These are phyloP conservation scores for Polymyxa betae DNA, from an alignment of 208 protist species.

Conservation along the genomic window DNA sequence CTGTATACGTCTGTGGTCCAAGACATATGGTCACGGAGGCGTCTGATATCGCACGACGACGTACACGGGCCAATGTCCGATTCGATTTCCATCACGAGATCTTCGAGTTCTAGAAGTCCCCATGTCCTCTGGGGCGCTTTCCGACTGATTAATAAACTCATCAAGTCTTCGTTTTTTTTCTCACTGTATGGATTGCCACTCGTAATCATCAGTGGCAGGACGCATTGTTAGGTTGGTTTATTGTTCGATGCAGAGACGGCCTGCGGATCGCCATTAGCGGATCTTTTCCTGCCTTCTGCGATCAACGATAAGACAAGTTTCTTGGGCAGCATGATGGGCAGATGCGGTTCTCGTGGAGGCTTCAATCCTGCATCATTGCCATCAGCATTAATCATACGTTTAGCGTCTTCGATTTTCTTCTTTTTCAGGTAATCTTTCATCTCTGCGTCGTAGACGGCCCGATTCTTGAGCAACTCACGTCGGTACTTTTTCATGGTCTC, in stretches of 20 bases:
- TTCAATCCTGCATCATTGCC: neutral
- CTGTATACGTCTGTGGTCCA: slow-evolving; percentile 8
- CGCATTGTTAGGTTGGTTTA: too few species aligned
- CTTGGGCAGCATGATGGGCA: neutral
- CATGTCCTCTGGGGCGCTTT: too few species aligned
- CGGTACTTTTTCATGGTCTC: neutral
- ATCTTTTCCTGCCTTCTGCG: neutral
- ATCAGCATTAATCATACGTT: neutral
- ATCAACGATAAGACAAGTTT: neutral
- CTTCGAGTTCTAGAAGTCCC: slow-evolving; percentile 18
- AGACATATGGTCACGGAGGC: neutral
- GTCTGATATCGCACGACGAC: neutral
- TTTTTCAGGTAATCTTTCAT: neutral
- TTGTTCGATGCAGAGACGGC: too few species aligned
- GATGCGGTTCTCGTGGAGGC: neutral
- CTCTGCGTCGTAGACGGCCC: neutral
- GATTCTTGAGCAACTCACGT: neutral
- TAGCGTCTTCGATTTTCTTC: neutral
- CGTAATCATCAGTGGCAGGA: too few species aligned
- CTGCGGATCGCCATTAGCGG: neutral
- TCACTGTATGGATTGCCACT: too few species aligned
- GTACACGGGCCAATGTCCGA: neutral
- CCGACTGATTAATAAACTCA: too few species aligned
- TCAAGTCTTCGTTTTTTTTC: too few species aligned
- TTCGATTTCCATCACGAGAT: slow-evolving; percentile 53